Percentiles rank a stretch among this genome's conserved stretches.
phyloP scores from a whole-genome alignment of 2,329 filamentous ascomycete species.

The Pseudocercospora fijiensis region DNA sequence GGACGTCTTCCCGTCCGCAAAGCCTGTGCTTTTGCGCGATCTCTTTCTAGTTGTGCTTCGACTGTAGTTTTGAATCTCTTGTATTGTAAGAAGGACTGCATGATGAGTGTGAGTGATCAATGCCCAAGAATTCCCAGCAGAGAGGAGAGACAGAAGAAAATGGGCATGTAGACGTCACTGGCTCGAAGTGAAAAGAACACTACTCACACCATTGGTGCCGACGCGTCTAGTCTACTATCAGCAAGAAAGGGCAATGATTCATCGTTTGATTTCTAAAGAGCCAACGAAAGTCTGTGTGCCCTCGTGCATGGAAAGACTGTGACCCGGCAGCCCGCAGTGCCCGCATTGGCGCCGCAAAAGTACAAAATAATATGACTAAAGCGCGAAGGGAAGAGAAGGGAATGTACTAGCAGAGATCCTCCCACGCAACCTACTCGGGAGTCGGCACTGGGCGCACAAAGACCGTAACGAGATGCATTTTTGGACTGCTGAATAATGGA shows the following conservation, averaged over 20 bases:
- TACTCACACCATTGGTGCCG: background rate
- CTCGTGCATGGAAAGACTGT: background rate
- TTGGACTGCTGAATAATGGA: too few relatives aligned
- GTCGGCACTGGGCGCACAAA: too few relatives aligned
- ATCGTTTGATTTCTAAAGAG: constrained; percentile 1
- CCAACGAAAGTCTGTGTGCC: background rate
- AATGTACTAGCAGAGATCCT: too few relatives aligned
- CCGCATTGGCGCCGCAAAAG: background rate
- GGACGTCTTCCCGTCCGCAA: background rate
- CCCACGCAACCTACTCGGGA: too few relatives aligned
- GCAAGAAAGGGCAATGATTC: background rate
- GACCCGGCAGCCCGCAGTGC: background rate
- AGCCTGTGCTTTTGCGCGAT: constrained; percentile 22
- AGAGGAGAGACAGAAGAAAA: background rate
- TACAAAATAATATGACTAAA: background rate
- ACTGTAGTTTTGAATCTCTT: constrained; percentile 28
- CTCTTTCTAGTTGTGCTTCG: constrained; percentile 30
- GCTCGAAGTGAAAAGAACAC: background rate
- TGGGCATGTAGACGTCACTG: background rate
- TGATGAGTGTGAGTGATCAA: background rate
- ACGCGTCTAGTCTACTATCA: background rate
- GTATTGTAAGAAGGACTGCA: constrained; percentile 32
- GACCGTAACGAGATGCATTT: too few relatives aligned
- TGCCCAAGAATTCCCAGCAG: background rate
- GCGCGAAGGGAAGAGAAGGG: background rate